phyloP scores from a whole-genome alignment of 306 rosid species.

The Cucurbita ficifolia region DNA sequence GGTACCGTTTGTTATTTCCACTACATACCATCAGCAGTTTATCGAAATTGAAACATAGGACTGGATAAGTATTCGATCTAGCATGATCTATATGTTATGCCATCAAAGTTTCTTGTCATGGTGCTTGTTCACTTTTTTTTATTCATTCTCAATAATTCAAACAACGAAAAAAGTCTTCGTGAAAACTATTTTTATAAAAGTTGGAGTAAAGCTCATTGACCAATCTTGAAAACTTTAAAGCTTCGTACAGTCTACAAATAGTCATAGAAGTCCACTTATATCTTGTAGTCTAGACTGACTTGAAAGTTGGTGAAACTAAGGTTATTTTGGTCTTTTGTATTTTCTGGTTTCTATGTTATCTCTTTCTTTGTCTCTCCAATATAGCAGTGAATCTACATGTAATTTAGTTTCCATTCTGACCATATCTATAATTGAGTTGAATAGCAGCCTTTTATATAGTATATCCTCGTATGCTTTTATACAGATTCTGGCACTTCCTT shows the following conservation, averaged over 20 bases:
- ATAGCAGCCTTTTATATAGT: not conserved
- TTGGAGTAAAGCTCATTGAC: not conserved
- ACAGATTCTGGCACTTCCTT: not conserved
- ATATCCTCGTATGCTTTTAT: not conserved
- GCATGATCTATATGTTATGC: not conserved
- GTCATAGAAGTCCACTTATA: not conserved
- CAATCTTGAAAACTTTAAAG: not conserved
- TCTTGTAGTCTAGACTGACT: not conserved
- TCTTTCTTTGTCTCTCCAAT: not conserved
- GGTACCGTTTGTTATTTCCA: slow-evolving; percentile 33
- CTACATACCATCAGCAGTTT: not conserved
- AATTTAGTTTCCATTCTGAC: not conserved
- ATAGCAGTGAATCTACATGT: not conserved
- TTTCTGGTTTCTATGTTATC: not conserved
- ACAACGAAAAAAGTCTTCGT: not conserved
- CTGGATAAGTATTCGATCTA: not conserved
- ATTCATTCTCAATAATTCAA: not conserved
- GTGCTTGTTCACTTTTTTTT: not conserved
- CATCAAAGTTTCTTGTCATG: not conserved
- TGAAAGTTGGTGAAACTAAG: not conserved
- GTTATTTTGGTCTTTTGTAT: not conserved
- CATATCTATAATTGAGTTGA: not conserved
- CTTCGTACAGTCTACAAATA: not conserved
- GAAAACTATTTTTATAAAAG: not conserved
- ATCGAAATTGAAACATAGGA: not conserved